Evolutionary conservation across 2,329 filamentous ascomycete genomes (phyloP), one percentile per base, ranked within the genome.

Genomic region (Tolypocladium endophyticum): DNA sequence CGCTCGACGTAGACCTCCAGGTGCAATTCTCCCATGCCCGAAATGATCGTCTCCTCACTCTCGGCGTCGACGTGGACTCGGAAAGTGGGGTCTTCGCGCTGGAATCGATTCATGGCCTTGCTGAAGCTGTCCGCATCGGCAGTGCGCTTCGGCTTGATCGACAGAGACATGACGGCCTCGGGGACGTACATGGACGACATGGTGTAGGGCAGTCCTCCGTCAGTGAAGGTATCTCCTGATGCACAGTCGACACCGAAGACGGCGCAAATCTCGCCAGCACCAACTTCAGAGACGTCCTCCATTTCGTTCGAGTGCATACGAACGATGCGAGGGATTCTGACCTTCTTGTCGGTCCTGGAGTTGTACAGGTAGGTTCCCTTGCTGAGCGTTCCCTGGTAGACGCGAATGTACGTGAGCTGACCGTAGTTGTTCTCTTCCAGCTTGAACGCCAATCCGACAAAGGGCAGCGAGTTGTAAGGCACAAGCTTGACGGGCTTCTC

Each of bases 231-330:
- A 74, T 99, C 94, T 68, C 94, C 94, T 52, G 93, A 97, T 41
- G 94, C 92, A 73, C 94, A 99, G 69, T 99, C 94, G 59, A 99
- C 90, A 70, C 94, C 94, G 71, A 99, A 99, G 61, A 99, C 94
- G 62, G 94, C 94, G 72, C 94, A 99, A 64, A 99, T 99, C 75
- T 99, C 94, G 75, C 94, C 94, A 58, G 94, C 93, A 58, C 92
- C 91, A 64, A 99, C 88, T 74, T 97, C 92, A 59, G 78, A 81
- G 36, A 97, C 91, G 71, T 99, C 94, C 74, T 99, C 94, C 93
- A 99, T 96, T 71, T 99, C 94, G 72, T 97, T 96, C 54, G 92
- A 96, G 80, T 99, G 94, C 94, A 99, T 99, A 63, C 94, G 91
- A 63, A 99, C 94, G 69, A 99, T 97, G 71, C 93, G 89, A 25